phyloP scores from a whole-genome alignment of 441 rosid genomes.

The Euphorbia schlechtendalii region DNA sequence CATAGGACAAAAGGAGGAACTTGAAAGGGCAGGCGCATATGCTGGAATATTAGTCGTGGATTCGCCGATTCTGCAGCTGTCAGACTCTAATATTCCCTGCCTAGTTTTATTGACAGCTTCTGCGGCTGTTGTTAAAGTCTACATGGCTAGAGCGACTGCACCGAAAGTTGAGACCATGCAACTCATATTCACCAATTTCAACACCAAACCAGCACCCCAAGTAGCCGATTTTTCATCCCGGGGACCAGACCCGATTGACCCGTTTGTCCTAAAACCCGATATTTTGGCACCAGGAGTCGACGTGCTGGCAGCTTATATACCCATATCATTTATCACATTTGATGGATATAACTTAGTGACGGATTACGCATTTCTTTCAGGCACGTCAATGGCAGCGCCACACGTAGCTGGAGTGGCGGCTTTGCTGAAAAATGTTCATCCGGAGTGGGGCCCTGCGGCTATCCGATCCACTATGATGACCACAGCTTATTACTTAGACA shows the following conservation, averaged over 20 bases:
- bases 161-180: conserved; percentile 24
- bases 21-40: conserved; percentile 28
- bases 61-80: conserved; percentile 10
- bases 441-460: conserved; percentile 68
- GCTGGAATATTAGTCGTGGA: conserved; percentile 31
- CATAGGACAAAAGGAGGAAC: conserved; percentile 21
- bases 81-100: conserved; percentile 24
- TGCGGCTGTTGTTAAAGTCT: conserved; percentile 14
- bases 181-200: conserved; percentile 47
- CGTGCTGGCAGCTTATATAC: conserved; percentile 38
- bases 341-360: conserved; percentile 26
- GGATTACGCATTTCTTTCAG: conserved; percentile 66
- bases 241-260: conserved; percentile 62
- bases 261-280: conserved; percentile 58
- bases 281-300: conserved; percentile 64
- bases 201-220: conserved; percentile 54
- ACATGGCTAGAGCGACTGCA: conserved; percentile 23
- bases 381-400: conserved; percentile 92
- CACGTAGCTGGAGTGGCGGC: conserved; percentile 84
- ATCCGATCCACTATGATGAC: conserved; percentile 86
- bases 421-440: conserved; percentile 49
- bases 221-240: conserved; percentile 68
- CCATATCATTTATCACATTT: conserved; percentile 19
- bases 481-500: conserved; percentile 44
- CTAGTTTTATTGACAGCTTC: conserved; percentile 21